These are phyloP conservation scores for Crataegus laevigata DNA, from an alignment of 306 rosid genomes.

Conservation along the genomic window DNA sequence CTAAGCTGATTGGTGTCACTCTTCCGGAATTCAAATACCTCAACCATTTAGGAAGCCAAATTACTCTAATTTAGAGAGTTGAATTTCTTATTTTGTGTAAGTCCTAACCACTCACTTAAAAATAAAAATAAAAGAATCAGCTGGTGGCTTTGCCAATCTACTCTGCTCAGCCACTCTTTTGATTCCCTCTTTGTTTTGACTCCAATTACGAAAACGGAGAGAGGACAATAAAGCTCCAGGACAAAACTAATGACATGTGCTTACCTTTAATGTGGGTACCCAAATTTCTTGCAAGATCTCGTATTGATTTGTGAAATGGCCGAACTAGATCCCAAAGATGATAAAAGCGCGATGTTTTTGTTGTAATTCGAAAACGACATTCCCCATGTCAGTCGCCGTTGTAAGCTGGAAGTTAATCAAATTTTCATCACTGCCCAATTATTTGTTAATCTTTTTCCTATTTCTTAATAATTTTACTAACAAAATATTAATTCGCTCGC, in stretches of 20 bases:
- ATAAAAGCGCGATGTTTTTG: neutral
- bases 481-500: neutral
- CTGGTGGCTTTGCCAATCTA: accelerated
- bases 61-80: too few relatives aligned
- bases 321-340: neutral
- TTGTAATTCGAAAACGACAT: neutral
- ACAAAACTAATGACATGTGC: neutral
- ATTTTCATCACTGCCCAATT: neutral
- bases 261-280: constrained; percentile 1
- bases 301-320: neutral
- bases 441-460: neutral
- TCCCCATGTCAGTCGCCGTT: neutral
- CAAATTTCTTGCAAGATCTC: neutral
- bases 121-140: too few relatives aligned
- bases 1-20: too few relatives aligned
- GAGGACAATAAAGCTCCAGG: too few relatives aligned
- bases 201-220: too few relatives aligned
- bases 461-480: neutral
- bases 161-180: too few relatives aligned
- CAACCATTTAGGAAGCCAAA: too few relatives aligned
- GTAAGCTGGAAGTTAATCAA: neutral
- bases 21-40: too few relatives aligned
- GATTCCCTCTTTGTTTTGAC: too few relatives aligned
- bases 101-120: too few relatives aligned
- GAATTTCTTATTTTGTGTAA: too few relatives aligned